Percentiles rank a stretch among this genome's conserved stretches.
phyloP scores from a whole-genome alignment of 2,329 filamentous ascomycete species.

The Clonostachys sp. region DNA sequence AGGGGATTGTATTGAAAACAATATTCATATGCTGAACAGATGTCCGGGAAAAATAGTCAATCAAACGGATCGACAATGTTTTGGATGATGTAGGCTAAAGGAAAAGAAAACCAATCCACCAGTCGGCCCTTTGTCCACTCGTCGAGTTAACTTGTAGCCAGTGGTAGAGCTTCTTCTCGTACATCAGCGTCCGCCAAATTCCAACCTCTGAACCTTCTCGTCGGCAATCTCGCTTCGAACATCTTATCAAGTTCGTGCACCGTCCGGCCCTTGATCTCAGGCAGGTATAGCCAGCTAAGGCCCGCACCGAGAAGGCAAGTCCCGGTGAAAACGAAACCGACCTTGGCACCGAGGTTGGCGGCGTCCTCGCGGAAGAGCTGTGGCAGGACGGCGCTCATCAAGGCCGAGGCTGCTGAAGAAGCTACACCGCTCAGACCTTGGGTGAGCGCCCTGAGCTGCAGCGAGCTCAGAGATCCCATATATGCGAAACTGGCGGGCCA shows the following conservation, averaged over 20 bases:
- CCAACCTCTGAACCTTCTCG: conserved; percentile 12
- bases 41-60: no score
- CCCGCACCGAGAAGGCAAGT: conserved; percentile 16
- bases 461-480: conserved; percentile 18
- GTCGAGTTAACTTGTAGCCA: no score
- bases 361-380: conserved; percentile 20
- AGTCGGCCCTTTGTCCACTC: no score
- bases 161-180: no score
- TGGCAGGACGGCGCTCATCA: conserved; percentile 14
- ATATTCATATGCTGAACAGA: no score
- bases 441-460: conserved; percentile 11
- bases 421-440: conserved; percentile 34
- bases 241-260: conserved; percentile 37
- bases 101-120: no score
- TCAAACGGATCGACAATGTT: no score
- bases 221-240: conserved; percentile 13
- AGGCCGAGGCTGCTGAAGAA: conserved; percentile 26
- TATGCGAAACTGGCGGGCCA: conserved; percentile 36
- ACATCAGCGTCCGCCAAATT: no score
- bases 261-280: conserved; percentile 42
- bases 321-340: conserved; percentile 30
- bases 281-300: conserved; percentile 34
- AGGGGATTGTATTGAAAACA: no score
- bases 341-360: conserved; percentile 30
- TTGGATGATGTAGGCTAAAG: no score